A percentile compares a stretch with the other conserved stretches of the same genome.
Conservation (phyloP, 257 asterid species). For the Capsicum rhomboideum region DNA sequence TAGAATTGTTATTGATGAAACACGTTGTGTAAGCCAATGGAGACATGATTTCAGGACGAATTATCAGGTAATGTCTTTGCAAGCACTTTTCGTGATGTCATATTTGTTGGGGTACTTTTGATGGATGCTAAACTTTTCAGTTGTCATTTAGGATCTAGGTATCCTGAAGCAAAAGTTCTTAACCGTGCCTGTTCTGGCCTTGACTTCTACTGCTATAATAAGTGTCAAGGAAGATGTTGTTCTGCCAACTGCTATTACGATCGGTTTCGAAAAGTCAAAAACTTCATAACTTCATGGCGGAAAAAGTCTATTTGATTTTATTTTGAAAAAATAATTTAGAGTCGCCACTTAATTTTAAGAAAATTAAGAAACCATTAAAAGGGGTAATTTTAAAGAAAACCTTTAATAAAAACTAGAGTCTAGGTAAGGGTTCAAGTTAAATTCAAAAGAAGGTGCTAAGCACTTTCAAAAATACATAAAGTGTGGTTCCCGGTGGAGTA, state of each 20-base stretch:
- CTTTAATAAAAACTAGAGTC: no score
- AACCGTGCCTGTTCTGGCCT: slow-evolving; percentile 78
- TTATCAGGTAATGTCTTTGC: slow-evolving; percentile 65
- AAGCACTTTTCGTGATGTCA: not conserved
- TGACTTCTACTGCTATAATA: slow-evolving; percentile 92
- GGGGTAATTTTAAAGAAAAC: no score
- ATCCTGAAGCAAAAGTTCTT: slow-evolving; percentile 89
- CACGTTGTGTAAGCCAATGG: slow-evolving; percentile 99
- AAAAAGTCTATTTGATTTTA: no score
- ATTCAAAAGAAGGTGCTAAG: no score
- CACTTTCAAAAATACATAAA: no score
- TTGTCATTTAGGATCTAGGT: slow-evolving; percentile 71
- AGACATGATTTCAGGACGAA: slow-evolving; percentile 99
- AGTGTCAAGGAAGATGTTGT: slow-evolving; percentile 99
- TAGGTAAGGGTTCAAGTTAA: no score
- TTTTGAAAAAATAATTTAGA: no score
- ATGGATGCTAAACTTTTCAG: slow-evolving; percentile 19
- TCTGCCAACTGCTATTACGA: slow-evolving; percentile 84
- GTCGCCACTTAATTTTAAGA: no score
- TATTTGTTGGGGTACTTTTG: slow-evolving; percentile 2
- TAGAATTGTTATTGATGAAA: slow-evolving; percentile 97
- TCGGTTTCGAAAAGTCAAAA: no score
- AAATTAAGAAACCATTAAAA: no score
- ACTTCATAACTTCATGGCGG: no score
- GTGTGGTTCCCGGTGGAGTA: no score